Evolutionary conservation across 192 early-diverging fungal species (phyloP).

Genomic region (Piromyces finnis): DNA sequence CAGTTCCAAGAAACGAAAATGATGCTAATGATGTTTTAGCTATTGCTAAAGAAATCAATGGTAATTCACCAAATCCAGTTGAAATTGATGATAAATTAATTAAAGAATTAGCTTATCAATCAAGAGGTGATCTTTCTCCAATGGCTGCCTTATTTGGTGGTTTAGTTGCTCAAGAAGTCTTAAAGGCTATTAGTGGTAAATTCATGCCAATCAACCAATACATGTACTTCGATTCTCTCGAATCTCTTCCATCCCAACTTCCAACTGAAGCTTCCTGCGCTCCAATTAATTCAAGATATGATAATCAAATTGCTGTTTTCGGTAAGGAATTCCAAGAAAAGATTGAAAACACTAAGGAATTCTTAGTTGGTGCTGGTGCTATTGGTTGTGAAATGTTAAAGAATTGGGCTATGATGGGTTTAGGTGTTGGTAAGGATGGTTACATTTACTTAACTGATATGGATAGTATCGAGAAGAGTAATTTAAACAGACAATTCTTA

Average conservation of each 20-base stretch:
- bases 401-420: slow-evolving; percentile 94
- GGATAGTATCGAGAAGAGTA: slow-evolving; percentile 99
- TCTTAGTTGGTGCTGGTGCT: slow-evolving; percentile 95
- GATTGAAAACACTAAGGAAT: slow-evolving; percentile 71
- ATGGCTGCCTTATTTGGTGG: slow-evolving; percentile 96
- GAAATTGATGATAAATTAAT: slow-evolving; percentile 75
- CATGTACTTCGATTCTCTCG: slow-evolving; percentile 94
- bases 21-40: slow-evolving; percentile 70
- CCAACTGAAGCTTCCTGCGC: slow-evolving; percentile 55
- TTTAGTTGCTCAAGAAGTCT: slow-evolving; percentile 89
- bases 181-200: slow-evolving; percentile 96
- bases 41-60: slow-evolving; percentile 55
- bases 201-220: slow-evolving; percentile 82
- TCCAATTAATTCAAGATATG: slow-evolving; percentile 78
- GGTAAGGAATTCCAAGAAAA: slow-evolving; percentile 76
- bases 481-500: slow-evolving; percentile 97
- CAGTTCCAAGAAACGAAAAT: slow-evolving; percentile 65
- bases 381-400: slow-evolving; percentile 99
- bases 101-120: slow-evolving; percentile 71
- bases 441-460: slow-evolving; percentile 87
- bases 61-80: slow-evolving; percentile 34
- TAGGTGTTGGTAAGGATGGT: slow-evolving; percentile 56
- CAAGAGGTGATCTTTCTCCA: slow-evolving; percentile 76
- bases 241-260: slow-evolving; percentile 65
- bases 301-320: slow-evolving; percentile 91